Conservation (phyloP, 1,284 basidiomycete genomes). For the Cryptococcus wingfieldii region DNA sequence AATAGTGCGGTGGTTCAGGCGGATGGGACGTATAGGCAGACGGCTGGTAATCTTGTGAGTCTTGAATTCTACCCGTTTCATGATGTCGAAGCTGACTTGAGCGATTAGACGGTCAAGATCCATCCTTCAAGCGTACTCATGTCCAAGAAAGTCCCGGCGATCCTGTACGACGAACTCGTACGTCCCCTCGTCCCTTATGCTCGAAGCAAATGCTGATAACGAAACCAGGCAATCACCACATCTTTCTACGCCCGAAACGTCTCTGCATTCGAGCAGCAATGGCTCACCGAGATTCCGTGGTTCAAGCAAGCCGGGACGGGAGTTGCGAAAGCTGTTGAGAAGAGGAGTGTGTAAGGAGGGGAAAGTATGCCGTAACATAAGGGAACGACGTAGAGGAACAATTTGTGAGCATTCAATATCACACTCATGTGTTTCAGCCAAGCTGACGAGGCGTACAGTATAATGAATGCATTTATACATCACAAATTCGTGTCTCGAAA, state of each 20-base stretch:
- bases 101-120: conserved; percentile 70
- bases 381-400: too few relatives aligned
- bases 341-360: conserved; percentile 6
- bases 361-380: background rate
- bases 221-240: conserved; percentile 67
- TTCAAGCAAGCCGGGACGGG: conserved; percentile 29
- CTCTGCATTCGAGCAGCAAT: conserved; percentile 66
- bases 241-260: conserved; percentile 83
- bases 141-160: conserved; percentile 73
- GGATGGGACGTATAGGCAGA: conserved; percentile 77
- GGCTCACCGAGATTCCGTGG: conserved; percentile 51
- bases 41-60: conserved; percentile 69
- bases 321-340: conserved; percentile 7
- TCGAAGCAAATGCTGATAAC: background rate
- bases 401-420: too few relatives aligned
- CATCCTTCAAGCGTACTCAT: conserved; percentile 77
- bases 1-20: conserved; percentile 78
- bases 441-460: too few relatives aligned
- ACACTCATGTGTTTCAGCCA: too few relatives aligned
- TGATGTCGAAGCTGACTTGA: background rate
- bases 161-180: conserved; percentile 87
- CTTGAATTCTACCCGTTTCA: background rate
- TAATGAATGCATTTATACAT: too few relatives aligned
- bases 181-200: conserved; percentile 35
- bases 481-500: too few relatives aligned